Conservation (phyloP, 768 basidiomycete genomes). For the Sarcomyxa edulis region DNA sequence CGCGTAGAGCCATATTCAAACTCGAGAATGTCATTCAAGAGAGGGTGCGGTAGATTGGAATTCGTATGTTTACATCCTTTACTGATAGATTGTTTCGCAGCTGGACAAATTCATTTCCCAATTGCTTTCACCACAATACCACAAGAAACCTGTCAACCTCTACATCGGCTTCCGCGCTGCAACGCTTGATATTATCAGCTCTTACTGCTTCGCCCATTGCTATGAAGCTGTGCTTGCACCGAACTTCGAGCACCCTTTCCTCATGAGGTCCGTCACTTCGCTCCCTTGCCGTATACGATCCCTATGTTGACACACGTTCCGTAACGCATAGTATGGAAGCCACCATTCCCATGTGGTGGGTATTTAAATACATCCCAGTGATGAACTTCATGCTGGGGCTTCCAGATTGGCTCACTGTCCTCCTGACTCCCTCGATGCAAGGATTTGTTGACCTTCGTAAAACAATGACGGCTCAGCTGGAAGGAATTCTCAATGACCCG, state of each 20-base stretch:
- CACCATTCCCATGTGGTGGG: conserved; percentile 4
- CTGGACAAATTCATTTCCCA: no score
- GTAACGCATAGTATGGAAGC: no score
- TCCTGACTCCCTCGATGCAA: no score
- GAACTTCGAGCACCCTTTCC: conserved; percentile 19
- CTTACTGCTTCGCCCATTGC: conserved; percentile 24
- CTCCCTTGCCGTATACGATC: no score
- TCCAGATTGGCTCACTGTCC: background rate
- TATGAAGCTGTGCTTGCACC: conserved; percentile 18
- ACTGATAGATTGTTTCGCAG: no score
- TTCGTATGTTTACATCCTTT: no score
- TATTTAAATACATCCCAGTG: conserved; percentile 17
- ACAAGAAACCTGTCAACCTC: conserved; percentile 14
- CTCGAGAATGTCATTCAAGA: conserved; percentile 22
- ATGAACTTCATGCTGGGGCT: conserved; percentile 10
- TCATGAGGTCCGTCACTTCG: conserved; percentile 14
- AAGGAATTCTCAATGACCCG: conserved; percentile 19
- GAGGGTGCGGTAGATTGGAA: conserved; percentile 13
- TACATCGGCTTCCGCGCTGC: conserved; percentile 19
- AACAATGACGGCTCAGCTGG: conserved; percentile 12
- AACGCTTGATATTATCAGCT: conserved; percentile 24
- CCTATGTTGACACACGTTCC: no score
- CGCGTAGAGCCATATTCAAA: conserved; percentile 24
- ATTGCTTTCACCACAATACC: background rate
- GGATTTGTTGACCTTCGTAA: background rate